phyloP scores from a whole-genome alignment of 2,329 filamentous ascomycete species.

The Pezicula carpinea region DNA sequence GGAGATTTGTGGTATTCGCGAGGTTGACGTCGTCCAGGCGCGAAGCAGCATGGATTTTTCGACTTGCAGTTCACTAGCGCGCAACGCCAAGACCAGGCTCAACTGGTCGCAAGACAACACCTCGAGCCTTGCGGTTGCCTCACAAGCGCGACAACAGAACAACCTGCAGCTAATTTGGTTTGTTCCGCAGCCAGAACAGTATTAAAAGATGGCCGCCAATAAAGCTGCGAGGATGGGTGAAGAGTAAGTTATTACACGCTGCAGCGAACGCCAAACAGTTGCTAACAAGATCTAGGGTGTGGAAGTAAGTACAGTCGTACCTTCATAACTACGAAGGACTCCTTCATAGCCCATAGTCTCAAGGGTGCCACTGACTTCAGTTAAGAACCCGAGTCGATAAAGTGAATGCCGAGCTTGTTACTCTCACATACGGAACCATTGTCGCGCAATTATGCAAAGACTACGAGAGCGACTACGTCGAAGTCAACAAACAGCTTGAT shows the following conservation, averaged over 20 bases:
- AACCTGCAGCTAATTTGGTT: neutral
- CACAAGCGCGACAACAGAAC: neutral
- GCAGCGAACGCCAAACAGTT: neutral
- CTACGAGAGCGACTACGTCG: slow-evolving; percentile 87
- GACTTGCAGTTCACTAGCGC: neutral
- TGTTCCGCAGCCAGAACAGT: neutral
- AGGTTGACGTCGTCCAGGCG: neutral
- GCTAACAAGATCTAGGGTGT: slow-evolving; percentile 29
- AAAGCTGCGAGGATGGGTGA: slow-evolving; percentile 68
- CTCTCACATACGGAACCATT: slow-evolving; percentile 95
- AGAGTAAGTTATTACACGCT: slow-evolving; percentile 51
- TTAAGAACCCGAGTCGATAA: slow-evolving; percentile 89
- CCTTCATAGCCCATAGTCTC: too few relatives aligned
- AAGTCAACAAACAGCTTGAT: slow-evolving; percentile 96
- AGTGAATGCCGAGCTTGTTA: slow-evolving; percentile 96
- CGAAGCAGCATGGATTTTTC: neutral
- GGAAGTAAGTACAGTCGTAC: slow-evolving; percentile 29
- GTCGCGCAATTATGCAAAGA: slow-evolving; percentile 96
- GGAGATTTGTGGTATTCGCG: neutral
- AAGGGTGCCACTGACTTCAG: neutral
- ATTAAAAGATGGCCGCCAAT: slow-evolving; percentile 46
- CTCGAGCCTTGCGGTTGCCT: neutral
- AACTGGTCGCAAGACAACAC: neutral
- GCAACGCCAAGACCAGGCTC: neutral
- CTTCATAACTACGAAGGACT: slow-evolving; percentile 13